Evolutionary conservation across 2,329 filamentous ascomycete species (phyloP).

Genomic region (Tricladium varicosporioides): DNA sequence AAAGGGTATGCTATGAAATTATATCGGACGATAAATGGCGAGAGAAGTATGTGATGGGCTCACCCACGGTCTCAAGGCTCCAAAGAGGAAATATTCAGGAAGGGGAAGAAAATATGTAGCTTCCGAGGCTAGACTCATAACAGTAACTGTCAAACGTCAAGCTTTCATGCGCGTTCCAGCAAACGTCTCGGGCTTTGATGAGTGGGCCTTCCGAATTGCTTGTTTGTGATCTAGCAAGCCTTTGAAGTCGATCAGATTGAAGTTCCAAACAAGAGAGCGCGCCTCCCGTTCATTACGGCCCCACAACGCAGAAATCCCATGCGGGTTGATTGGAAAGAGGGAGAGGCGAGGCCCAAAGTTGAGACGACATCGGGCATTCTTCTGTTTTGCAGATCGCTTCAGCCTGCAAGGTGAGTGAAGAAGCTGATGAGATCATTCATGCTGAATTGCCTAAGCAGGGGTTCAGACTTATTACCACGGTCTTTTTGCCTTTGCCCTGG

Average conservation of each 20-base stretch:
- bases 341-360: slow-evolving; percentile 16
- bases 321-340: slow-evolving; percentile 3
- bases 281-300: not conserved
- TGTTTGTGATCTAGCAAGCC: slow-evolving; percentile 17
- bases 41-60: slow-evolving; percentile 5
- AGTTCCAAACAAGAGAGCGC: slow-evolving; percentile 13
- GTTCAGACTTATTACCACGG: not conserved
- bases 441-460: slow-evolving; percentile 1
- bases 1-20: slow-evolving; percentile 80
- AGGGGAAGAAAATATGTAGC: slow-evolving; percentile 8
- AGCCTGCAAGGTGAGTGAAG: slow-evolving; percentile 16
- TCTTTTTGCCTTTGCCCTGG: slow-evolving; percentile 4
- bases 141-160: slow-evolving; percentile 25
- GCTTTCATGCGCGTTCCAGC: slow-evolving; percentile 23
- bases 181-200: slow-evolving; percentile 17
- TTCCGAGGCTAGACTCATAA: slow-evolving; percentile 14
- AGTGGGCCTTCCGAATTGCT: slow-evolving; percentile 21
- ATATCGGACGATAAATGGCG: slow-evolving; percentile 21
- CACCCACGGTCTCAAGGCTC: slow-evolving; percentile 13
- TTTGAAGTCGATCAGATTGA: slow-evolving; percentile 19
- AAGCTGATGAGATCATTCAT: slow-evolving; percentile 11
- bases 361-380: slow-evolving; percentile 23
- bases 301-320: slow-evolving; percentile 5
- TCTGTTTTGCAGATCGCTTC: slow-evolving; percentile 22
- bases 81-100: slow-evolving; percentile 18